Base-by-base conservation (phyloP, 768 basidiomycete species). In the Boletus eberwhitei region DNA sequence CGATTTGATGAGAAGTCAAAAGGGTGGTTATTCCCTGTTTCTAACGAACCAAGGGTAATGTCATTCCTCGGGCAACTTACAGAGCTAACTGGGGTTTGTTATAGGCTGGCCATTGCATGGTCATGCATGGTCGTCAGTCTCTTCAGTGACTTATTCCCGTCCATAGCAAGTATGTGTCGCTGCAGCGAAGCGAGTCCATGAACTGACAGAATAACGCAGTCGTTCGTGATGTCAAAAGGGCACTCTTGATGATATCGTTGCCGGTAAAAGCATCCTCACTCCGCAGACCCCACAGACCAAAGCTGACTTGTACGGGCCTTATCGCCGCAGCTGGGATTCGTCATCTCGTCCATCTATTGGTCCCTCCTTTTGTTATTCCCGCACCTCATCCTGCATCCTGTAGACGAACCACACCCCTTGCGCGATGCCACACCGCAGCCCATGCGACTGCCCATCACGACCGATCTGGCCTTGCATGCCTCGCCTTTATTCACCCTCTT, bases 21-120 rank as follows among this genome's bases (percentile, higher is more conserved):
- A 78, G 58, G 86, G 87, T 2, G 88, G 88, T 1, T 82, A 84
- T 59, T 79, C 77, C 44, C 86, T 86, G 66, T 93, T 81, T 64
- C 72, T 93, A 50, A 93, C 91, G 1, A 87, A 91, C 59, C 83
- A 89, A 70, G 88, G 87, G 89, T 66, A 46, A 47, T 6, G 22
- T 40, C 2, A 11, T 21, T 17, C 32, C 31, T 12, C 2, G 26
- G 9, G 17, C 14, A 16, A 26, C 37, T n/a, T n/a, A 13, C 44
- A 52, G 11, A 17, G 12, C 54, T 59, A 13, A 61, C 46, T 8
- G 21, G 17, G 6, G 7, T 1, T 35, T 8, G 17, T 21, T 29
- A 32, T 38, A 68, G 63, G 41, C 14, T 62, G 75, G 70, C 65
- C 19, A 56, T 70, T 5, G 72, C 81, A 39, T 74, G 72, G 67